These are phyloP conservation scores for Pisolithus microcarpus DNA, from an alignment of 768 basidiomycete genomes.

Conservation along the genomic window DNA sequence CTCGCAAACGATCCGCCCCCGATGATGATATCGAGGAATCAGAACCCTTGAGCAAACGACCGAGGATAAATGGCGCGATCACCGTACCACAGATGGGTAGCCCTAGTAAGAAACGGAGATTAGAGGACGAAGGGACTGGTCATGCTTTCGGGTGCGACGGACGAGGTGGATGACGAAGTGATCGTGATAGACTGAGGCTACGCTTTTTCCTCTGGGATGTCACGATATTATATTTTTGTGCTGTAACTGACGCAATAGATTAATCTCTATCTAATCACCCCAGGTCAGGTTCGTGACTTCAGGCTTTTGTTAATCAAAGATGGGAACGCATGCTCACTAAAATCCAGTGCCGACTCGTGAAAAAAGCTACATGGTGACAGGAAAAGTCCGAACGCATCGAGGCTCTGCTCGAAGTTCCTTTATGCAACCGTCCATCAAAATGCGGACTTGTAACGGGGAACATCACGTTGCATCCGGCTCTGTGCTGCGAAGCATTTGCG, in stretches of 20 bases:
- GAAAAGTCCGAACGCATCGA: no score
- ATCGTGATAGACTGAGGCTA: slow-evolving; percentile 47
- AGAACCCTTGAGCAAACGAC: slow-evolving; percentile 54
- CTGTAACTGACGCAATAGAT: not conserved
- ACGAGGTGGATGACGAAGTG: slow-evolving; percentile 46
- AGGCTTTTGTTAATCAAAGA: not conserved
- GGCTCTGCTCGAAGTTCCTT: no score
- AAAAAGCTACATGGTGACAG: no score
- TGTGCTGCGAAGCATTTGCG: no score
- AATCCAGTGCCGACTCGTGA: not conserved
- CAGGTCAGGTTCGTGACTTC: not conserved
- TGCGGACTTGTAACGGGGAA: no score
- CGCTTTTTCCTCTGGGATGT: not conserved
- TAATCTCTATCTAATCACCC: not conserved
- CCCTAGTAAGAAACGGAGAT: slow-evolving; percentile 54
- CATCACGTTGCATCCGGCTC: no score
- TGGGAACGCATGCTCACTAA: not conserved
- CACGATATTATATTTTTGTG: slow-evolving; percentile 3
- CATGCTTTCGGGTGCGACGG: slow-evolving; percentile 52
- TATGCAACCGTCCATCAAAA: no score
- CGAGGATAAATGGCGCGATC: slow-evolving; percentile 28
- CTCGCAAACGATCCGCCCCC: slow-evolving; percentile 50
- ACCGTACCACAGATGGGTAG: slow-evolving; percentile 28
- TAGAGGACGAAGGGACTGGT: slow-evolving; percentile 76
- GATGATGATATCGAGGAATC: slow-evolving; percentile 52